Percentiles rank a stretch among this genome's conserved stretches.
Conservation (phyloP, 192 early-diverging fungal genomes). For the Coemansia sp. region DNA sequence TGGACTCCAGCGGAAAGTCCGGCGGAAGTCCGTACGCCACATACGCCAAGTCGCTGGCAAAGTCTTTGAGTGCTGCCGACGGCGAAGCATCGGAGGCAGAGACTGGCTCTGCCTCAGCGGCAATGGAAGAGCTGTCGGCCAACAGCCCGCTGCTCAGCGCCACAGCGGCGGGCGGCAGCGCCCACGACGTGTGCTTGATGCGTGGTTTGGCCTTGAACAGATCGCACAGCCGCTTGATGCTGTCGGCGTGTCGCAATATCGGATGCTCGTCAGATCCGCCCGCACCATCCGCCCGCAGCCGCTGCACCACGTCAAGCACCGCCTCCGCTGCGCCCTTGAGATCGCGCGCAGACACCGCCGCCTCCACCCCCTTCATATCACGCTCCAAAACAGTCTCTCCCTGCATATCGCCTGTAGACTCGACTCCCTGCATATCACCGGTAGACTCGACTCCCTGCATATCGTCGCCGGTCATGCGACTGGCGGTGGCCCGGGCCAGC, state of each 20-base stretch:
- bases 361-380: not conserved
- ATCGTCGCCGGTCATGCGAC: slow-evolving; percentile 8
- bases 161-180: slow-evolving; percentile 34
- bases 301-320: slow-evolving; percentile 14
- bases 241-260: slow-evolving; percentile 7
- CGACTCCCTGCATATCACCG: slow-evolving; percentile 21
- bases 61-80: slow-evolving; percentile 18
- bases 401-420: not conserved
- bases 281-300: not conserved
- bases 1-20: slow-evolving; percentile 41
- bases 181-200: slow-evolving; percentile 32
- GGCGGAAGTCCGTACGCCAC: slow-evolving; percentile 50
- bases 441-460: slow-evolving; percentile 15
- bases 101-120: not conserved
- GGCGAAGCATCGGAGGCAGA: not conserved
- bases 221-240: slow-evolving; percentile 34
- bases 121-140: slow-evolving; percentile 2
- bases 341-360: slow-evolving; percentile 32
- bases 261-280: not conserved
- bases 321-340: slow-evolving; percentile 28
- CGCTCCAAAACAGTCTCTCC: too few relatives aligned
- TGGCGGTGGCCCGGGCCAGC: slow-evolving; percentile 7
- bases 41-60: slow-evolving; percentile 27
- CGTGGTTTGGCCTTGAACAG: slow-evolving; percentile 49
- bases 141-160: slow-evolving; percentile 11